Conservation (phyloP, 1,284 basidiomycete species). For the Kwoniella shivajii region DNA sequence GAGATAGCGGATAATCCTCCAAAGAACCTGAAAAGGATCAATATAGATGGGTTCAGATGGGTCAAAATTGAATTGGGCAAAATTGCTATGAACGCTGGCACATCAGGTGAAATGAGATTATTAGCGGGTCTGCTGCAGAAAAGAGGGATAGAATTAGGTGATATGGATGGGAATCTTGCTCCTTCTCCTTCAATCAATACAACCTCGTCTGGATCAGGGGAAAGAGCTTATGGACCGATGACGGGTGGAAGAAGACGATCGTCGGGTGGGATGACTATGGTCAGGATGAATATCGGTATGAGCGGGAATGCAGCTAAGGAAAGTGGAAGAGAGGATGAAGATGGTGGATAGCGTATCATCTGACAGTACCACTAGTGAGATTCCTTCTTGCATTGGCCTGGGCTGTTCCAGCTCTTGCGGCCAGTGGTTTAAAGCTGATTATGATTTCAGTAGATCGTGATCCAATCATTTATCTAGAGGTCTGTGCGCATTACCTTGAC, state of each 20-base stretch:
- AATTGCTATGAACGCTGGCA: conserved; percentile 42
- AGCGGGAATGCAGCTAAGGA: background rate
- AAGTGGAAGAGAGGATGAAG: conserved; percentile 19
- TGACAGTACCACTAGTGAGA: too few relatives aligned
- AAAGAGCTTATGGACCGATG: conserved; percentile 5
- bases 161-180: conserved; percentile 38
- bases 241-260: conserved; percentile 6
- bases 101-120: conserved; percentile 42
- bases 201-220: conserved; percentile 4
- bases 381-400: too few relatives aligned
- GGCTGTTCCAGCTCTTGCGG: too few relatives aligned
- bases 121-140: conserved; percentile 32
- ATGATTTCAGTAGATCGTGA: too few relatives aligned
- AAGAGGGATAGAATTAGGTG: conserved; percentile 33
- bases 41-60: conserved; percentile 48
- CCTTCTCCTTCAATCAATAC: background rate
- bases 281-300: background rate
- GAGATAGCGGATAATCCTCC: conserved; percentile 13
- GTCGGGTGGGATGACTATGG: background rate
- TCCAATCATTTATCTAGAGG: too few relatives aligned
- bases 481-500: too few relatives aligned
- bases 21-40: conserved; percentile 20
- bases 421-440: too few relatives aligned
- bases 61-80: conserved; percentile 37
- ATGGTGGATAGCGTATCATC: conserved; percentile 26